phyloP scores from a whole-genome alignment of 129 eudicot genomes.

The Tagetes patula region DNA sequence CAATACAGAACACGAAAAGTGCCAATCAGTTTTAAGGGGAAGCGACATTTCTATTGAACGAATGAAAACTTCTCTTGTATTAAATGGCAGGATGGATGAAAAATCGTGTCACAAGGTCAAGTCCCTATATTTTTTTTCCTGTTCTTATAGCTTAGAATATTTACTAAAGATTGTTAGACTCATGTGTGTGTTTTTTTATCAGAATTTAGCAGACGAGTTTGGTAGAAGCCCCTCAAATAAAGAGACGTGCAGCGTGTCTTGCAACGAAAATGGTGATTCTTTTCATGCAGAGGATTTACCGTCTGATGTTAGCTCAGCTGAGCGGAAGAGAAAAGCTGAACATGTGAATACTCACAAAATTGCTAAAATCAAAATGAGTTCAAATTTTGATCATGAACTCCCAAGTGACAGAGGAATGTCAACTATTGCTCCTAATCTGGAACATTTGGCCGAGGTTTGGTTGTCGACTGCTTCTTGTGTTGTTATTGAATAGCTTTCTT shows the following conservation, averaged over 20 bases:
- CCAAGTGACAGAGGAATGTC: conserved; percentile 31
- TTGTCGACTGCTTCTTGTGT: conserved; percentile 11
- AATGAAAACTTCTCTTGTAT: conserved; percentile 25
- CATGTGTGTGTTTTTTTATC: conserved; percentile 25
- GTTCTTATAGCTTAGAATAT: background rate
- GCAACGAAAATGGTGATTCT: conserved; percentile 17
- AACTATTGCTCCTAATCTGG: conserved; percentile 33
- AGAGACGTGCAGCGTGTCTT: conserved; percentile 14
- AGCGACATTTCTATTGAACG: conserved; percentile 20
- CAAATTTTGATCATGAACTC: conserved; percentile 32
- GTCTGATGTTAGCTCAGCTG: conserved; percentile 32
- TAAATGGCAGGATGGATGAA: conserved; percentile 26
- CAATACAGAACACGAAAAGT: conserved; percentile 17
- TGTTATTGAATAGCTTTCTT: background rate
- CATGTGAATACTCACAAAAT: conserved; percentile 35
- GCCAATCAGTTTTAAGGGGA: conserved; percentile 19
- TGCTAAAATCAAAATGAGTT: conserved; percentile 34
- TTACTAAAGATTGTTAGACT: background rate
- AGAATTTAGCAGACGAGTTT: conserved; percentile 45
- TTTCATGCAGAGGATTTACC: conserved; percentile 19
- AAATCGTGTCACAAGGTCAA: conserved; percentile 45
- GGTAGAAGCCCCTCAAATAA: conserved; percentile 46
- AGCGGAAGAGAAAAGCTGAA: conserved; percentile 51
- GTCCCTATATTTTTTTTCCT: background rate
- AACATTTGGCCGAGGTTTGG: conserved; percentile 54